Conservation (phyloP, 2,329 filamentous ascomycete species). For the Berkeleyomyces basicola region DNA sequence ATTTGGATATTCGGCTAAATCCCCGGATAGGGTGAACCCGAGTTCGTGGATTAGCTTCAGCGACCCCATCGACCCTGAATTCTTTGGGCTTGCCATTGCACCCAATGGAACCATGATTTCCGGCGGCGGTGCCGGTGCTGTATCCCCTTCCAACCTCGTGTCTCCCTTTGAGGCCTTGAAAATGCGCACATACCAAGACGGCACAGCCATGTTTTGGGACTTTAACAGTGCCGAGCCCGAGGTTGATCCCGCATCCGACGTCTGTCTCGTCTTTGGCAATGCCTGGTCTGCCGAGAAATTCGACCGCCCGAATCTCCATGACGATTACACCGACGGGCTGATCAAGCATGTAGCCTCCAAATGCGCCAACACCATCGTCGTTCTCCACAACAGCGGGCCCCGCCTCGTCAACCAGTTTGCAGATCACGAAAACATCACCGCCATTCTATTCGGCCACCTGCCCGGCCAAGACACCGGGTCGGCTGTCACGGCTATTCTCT, state of each 20-base stretch:
- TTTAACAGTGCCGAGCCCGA: slow-evolving; percentile 31
- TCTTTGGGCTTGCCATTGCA: slow-evolving; percentile 25
- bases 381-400: slow-evolving; percentile 47
- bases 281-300: slow-evolving; percentile 58
- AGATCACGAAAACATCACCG: slow-evolving; percentile 47
- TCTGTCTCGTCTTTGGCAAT: slow-evolving; percentile 54
- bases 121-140: slow-evolving; percentile 33
- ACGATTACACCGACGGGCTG: slow-evolving; percentile 46
- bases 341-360: slow-evolving; percentile 39
- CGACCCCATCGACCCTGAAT: slow-evolving; percentile 18
- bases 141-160: slow-evolving; percentile 29
- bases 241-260: slow-evolving; percentile 35
- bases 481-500: slow-evolving; percentile 38
- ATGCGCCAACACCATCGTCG: slow-evolving; percentile 46
- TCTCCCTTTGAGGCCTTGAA: slow-evolving; percentile 40
- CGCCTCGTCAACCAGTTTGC: slow-evolving; percentile 44
- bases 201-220: slow-evolving; percentile 43
- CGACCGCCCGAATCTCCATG: slow-evolving; percentile 42
- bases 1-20: slow-evolving; percentile 43
- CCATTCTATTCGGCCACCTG: slow-evolving; percentile 45
- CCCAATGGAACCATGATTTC: slow-evolving; percentile 14
- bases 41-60: slow-evolving; percentile 22
- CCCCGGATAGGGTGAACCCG: slow-evolving; percentile 28
- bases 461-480: slow-evolving; percentile 47
- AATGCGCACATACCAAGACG: slow-evolving; percentile 35